Evolutionary conservation across 2,329 filamentous ascomycete species (phyloP), one percentile per base, ranked within the genome.

Genomic region (Stagonosporopsis rhizophila): DNA sequence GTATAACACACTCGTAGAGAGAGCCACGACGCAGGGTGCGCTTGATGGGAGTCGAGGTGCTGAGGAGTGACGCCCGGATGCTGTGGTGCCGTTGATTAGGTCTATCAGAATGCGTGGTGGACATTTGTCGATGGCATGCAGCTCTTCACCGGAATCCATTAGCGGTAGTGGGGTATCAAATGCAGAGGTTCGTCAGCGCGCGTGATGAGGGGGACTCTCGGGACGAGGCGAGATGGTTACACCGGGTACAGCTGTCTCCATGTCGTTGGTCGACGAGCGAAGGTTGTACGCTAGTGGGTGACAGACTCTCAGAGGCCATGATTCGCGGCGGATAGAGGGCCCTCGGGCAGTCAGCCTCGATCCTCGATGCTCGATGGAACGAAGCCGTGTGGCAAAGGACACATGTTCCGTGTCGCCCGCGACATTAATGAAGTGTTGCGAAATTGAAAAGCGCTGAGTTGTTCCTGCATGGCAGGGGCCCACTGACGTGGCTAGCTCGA

Each of bases 391-490:
- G 70, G 69, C 67, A 52, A 70, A 58, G 57, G 56, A 61, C 59
- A 65, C 59, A 66, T 62, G 59, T 72, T 66, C 63, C 55, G 62
- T 65, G 64, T 66, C 64, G 64, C 49, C 49, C 59, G 62, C 59
- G 57, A 63, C 51, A 63, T 71, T 70, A 67, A 71, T 69, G 66
- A 68, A 65, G 53, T 60, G 59, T 60, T 51, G 59, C 52, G 55
- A 49, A 47, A 56, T 56, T 49, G 68, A 66, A 66, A 54, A 55
- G 46, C 67, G 69, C 59, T 63, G 54, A 69, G 72, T 60, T 73
- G 72, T 75, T 74, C 72, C 71, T 74, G 73, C 72, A 72, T 72
- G 65, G 62, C 48, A 60, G 61, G 56, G 59, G 63, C 59, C 53
- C 56, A 64, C 63, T 72, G 73, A 74, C 71, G 73, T 75, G 72